These are phyloP conservation scores for Trebouxia sp. DNA, from an alignment of 139 green algal species.

Conservation along the genomic window DNA sequence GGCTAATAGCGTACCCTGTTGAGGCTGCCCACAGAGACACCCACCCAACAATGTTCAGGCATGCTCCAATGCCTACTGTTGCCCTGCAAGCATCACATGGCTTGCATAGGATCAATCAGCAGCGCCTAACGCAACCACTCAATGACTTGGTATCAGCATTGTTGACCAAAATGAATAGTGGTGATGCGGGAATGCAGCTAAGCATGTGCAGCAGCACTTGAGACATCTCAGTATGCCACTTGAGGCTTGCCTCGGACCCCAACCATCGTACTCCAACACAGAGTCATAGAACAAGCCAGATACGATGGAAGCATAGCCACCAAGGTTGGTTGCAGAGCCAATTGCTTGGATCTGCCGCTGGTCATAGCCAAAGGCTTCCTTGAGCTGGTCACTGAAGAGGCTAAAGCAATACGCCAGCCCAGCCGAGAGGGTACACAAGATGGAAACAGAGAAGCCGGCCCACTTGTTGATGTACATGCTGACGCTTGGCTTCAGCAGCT, in stretches of 20 bases:
- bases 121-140: too few species aligned
- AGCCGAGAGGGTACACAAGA: conserved; percentile 1
- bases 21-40: not conserved
- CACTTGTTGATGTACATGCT: conserved; percentile 35
- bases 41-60: not conserved
- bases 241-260: conserved; percentile 27
- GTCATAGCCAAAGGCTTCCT: conserved; percentile 25
- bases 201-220: too few species aligned
- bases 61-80: not conserved
- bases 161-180: too few species aligned
- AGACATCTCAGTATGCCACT: too few species aligned
- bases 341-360: conserved; percentile 34
- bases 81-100: not conserved
- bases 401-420: conserved; percentile 32
- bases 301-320: conserved; percentile 25
- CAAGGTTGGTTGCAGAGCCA: conserved; percentile 8
- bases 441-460: conserved; percentile 11
- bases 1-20: not conserved
- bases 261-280: not conserved
- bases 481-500: not conserved
- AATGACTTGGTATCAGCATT: too few species aligned
- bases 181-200: too few species aligned
- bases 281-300: conserved; percentile 34
- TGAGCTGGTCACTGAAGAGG: conserved; percentile 27
- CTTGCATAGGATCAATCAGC: too few species aligned